These are phyloP conservation scores for Bretziella fagacearum DNA, from an alignment of 2,329 filamentous ascomycete genomes.

Conservation along the genomic window DNA sequence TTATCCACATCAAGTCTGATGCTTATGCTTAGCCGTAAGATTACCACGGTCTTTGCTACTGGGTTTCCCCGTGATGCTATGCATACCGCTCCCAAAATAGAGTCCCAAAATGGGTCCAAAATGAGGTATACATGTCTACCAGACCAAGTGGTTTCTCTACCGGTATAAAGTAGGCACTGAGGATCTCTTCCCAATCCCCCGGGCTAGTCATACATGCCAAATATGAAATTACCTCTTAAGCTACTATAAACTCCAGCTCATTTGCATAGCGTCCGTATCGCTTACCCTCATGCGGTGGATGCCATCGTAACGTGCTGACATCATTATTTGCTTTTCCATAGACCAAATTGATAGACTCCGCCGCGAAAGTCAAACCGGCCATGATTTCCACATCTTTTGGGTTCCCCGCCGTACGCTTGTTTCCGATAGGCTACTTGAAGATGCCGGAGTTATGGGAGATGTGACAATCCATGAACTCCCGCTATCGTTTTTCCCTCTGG, in stretches of 20 bases:
- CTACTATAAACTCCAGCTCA: not conserved
- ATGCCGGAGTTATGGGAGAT: constrained; percentile 83
- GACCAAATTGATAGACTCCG: constrained; percentile 84
- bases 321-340: constrained; percentile 24
- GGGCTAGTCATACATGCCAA: not conserved
- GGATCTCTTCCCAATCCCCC: not conserved
- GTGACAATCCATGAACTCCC: constrained; percentile 77
- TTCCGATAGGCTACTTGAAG: constrained; percentile 80
- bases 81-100: no score
- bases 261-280: constrained; percentile 3
- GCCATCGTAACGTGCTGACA: constrained; percentile 5
- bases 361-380: constrained; percentile 70
- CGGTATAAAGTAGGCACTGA: constrained; percentile 1
- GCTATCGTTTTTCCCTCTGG: constrained; percentile 77
- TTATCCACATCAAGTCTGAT: no score
- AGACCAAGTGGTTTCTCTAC: not conserved
- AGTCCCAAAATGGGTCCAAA: no score
- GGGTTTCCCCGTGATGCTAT: no score
- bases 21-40: no score
- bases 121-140: not conserved
- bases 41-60: no score
- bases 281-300: constrained; percentile 2
- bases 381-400: constrained; percentile 97
- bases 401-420: constrained; percentile 82
- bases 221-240: not conserved